These are phyloP conservation scores for Bonia amplexicaulis DNA, from an alignment of 176 grass and related monocot genomes.

Conservation along the genomic window DNA sequence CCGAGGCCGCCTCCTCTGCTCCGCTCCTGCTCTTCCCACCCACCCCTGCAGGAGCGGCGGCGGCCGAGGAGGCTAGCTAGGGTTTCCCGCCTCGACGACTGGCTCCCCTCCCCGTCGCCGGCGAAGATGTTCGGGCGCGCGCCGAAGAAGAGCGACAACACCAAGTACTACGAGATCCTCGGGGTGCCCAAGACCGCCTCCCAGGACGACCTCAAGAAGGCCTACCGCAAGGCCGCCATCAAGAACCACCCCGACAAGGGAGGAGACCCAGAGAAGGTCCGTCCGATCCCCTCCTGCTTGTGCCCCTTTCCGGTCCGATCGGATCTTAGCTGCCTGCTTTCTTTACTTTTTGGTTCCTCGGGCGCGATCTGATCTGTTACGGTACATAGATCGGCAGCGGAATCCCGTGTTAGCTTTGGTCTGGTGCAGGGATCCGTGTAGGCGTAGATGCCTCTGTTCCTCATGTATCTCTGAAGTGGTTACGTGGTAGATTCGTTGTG, in stretches of 20 bases:
- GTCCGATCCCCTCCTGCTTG: neutral
- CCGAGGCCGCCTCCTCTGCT: conserved; percentile 16
- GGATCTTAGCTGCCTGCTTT: neutral
- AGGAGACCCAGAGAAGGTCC: conserved; percentile 95
- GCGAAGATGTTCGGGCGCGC: conserved; percentile 87
- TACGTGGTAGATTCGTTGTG: neutral
- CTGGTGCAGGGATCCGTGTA: neutral
- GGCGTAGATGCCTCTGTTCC: neutral
- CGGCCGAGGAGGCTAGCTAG: conserved; percentile 13
- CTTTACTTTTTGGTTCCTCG: neutral
- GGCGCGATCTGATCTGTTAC: neutral
- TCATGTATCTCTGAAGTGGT: neutral
- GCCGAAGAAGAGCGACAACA: conserved; percentile 98
- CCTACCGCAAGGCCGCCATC: conserved; percentile 98
- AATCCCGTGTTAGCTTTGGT: neutral
- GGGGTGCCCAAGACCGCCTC: conserved; percentile 84
- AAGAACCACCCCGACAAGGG: conserved; percentile 99
- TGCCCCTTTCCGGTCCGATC: neutral
- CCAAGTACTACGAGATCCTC: conserved; percentile 96
- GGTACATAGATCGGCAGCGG: conserved; percentile 5
- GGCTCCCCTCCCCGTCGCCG: neutral
- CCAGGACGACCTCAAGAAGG: conserved; percentile 99
- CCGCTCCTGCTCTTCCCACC: conserved; percentile 20
- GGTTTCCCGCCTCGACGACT: neutral
- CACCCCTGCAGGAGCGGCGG: conserved; percentile 19